phyloP scores from a whole-genome alignment of 2,329 filamentous ascomycete genomes.

The Penicillium digitatum region DNA sequence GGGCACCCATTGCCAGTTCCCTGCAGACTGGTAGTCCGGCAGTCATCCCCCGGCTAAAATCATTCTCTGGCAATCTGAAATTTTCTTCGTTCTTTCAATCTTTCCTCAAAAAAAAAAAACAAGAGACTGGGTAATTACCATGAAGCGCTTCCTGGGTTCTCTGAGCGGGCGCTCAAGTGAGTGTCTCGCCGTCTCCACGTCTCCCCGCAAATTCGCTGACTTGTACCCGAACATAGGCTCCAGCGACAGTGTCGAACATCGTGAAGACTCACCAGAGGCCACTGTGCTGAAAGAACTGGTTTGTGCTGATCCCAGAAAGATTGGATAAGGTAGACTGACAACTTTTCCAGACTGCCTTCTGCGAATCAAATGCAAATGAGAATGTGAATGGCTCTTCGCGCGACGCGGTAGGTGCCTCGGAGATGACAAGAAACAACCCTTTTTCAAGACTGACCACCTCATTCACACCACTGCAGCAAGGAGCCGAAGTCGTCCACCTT shows the following conservation, averaged over 20 bases:
- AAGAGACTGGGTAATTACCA: conserved; percentile 11
- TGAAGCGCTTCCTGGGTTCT: conserved; percentile 39
- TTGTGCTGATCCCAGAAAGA: conserved; percentile 13
- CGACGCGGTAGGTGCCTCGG: conserved; percentile 45
- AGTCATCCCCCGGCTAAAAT: background rate
- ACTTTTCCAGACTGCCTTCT: conserved; percentile 65
- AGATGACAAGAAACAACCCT: background rate
- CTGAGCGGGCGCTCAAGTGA: conserved; percentile 33
- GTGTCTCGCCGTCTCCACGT: conserved; percentile 10
- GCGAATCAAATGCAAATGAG: conserved; percentile 58
- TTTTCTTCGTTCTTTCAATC: background rate
- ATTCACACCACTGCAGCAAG: conserved; percentile 45
- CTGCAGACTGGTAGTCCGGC: background rate
- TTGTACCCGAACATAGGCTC: conserved; percentile 19
- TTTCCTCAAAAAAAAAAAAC: background rate
- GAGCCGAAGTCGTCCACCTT: conserved; percentile 86
- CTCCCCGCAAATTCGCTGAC: conserved; percentile 7
- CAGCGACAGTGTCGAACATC: conserved; percentile 21
- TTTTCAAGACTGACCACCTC: conserved; percentile 1
- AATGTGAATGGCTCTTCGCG: conserved; percentile 44
- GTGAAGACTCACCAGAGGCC: conserved; percentile 40
- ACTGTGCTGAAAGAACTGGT: conserved; percentile 43
- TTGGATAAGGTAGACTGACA: conserved; percentile 5
- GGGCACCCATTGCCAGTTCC: background rate
- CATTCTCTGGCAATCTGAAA: background rate